Percentiles rank a stretch among this genome's conserved stretches.
phyloP scores from a whole-genome alignment of 164 flowering plant species.

The Sedum album region DNA sequence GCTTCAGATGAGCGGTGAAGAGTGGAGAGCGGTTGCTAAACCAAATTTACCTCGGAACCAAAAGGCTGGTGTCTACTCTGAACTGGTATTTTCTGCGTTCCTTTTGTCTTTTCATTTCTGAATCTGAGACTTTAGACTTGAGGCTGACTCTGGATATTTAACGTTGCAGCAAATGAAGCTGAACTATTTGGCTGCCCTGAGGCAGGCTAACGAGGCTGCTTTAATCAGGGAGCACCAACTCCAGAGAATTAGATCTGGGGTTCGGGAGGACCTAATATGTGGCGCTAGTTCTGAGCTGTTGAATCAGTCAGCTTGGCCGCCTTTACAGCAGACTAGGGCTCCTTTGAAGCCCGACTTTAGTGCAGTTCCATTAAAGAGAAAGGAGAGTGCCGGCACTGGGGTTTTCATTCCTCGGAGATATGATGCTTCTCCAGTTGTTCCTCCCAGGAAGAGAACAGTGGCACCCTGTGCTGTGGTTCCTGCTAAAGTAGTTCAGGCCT shows the following conservation, averaged over 20 bases:
- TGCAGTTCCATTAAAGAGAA: neutral
- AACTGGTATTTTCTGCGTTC: neutral
- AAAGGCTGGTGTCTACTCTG: neutral
- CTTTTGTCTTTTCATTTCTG: too few relatives aligned
- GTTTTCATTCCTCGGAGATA: slow-evolving; percentile 4
- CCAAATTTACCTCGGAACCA: neutral
- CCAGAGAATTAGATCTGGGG: neutral
- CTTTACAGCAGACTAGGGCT: neutral
- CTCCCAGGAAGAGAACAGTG: neutral
- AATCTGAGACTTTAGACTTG: too few relatives aligned
- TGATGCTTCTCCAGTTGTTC: neutral
- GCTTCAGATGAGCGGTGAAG: slow-evolving; percentile 23
- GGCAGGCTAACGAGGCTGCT: neutral
- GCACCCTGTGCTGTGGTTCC: neutral
- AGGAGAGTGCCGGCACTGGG: slow-evolving; percentile 2
- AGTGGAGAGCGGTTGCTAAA: neutral
- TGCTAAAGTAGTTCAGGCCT: neutral
- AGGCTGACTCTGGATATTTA: neutral
- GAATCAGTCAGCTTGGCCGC: neutral
- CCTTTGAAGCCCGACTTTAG: neutral
- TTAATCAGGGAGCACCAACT: neutral
- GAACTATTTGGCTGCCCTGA: neutral
- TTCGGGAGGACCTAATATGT: too few relatives aligned
- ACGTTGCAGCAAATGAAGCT: neutral
- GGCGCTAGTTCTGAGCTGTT: neutral